Base-by-base conservation (phyloP, 2,329 filamentous ascomycete species). In the Fusarium kyushuense region DNA sequence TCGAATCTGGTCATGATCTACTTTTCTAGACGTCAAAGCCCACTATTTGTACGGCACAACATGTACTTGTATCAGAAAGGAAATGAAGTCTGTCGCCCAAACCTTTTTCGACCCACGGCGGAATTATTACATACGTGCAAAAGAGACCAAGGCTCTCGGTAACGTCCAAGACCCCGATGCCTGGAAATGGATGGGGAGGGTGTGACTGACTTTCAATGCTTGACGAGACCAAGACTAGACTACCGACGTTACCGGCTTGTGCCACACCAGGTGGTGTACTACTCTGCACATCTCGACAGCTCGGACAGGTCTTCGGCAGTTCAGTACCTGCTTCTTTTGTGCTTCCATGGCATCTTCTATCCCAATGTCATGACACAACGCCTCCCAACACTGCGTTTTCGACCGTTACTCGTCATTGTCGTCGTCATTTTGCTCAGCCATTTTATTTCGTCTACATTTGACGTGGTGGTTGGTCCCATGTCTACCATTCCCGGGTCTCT, bases 401-500 rank as follows among this genome's bases (percentile, higher is more conserved):
- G 42, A 19, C n/a, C 9, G 30, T 40, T 33, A 32, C 49, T 45
- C 58, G 48, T 47, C 40, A 57, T 54, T 48, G 49, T 69, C 65
- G 65, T 69, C 65, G 65, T 56, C 60, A 51, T 62, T 65, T 54
- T 69, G 60, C 65, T 61, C 64, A 65, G 58, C 36, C 35, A 30
- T 54, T 32, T 35, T 30, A 17, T 23, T n/a, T 17, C 29, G 19
- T 23, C 23, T 17, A 23, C 21, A 30, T 32, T 51, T 32, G 46
- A 60, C 54, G 53, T 53, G 64, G 60, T 47, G 45, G 19, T 10
- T 33, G 19, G 32, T 16, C 23, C 13, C 3, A 36, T 16, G n/a
- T 12, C 14, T 45, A 16, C 43, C 29, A 9, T n/a, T 49, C 3
- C 32, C 46, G 41, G 32, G 14, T 25, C 10, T 27, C 42, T 63